phyloP scores from a whole-genome alignment of 768 basidiomycete species.

The Phaffia tasmanica region DNA sequence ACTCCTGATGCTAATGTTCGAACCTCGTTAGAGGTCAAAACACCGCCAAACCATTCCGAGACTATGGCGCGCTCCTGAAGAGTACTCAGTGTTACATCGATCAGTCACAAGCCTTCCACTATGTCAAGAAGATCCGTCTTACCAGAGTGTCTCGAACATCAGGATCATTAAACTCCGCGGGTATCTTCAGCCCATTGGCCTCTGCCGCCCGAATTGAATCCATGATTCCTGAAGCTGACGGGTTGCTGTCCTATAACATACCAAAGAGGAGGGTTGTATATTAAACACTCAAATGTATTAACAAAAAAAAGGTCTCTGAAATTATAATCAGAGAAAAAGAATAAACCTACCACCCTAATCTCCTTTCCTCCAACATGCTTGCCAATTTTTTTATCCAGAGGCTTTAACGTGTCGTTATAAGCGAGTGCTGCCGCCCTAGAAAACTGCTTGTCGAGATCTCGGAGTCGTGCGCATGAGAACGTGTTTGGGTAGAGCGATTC shows the following conservation, averaged over 20 bases:
- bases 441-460: conserved; percentile 52
- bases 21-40: conserved; percentile 55
- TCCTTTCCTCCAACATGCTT: conserved; percentile 58
- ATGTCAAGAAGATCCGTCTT: conserved; percentile 28
- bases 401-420: conserved; percentile 53
- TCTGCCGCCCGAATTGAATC: conserved; percentile 62
- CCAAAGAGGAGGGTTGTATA: neutral
- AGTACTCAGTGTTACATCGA: neutral
- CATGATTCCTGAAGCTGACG: conserved; percentile 60
- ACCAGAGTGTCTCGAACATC: conserved; percentile 52
- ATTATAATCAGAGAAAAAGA: neutral
- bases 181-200: conserved; percentile 61
- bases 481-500: conserved; percentile 64
- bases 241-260: conserved; percentile 49
- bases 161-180: conserved; percentile 60
- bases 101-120: neutral
- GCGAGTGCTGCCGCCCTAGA: conserved; percentile 51
- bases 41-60: conserved; percentile 66
- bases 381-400: conserved; percentile 55
- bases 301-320: no score
- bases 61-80: conserved; percentile 59
- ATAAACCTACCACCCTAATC: conserved; percentile 45
- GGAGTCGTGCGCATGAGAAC: conserved; percentile 55
- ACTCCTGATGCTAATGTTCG: conserved; percentile 47
- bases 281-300: neutral